Base-by-base conservation (phyloP, 768 basidiomycete genomes). In the Amanita jacksonii region DNA sequence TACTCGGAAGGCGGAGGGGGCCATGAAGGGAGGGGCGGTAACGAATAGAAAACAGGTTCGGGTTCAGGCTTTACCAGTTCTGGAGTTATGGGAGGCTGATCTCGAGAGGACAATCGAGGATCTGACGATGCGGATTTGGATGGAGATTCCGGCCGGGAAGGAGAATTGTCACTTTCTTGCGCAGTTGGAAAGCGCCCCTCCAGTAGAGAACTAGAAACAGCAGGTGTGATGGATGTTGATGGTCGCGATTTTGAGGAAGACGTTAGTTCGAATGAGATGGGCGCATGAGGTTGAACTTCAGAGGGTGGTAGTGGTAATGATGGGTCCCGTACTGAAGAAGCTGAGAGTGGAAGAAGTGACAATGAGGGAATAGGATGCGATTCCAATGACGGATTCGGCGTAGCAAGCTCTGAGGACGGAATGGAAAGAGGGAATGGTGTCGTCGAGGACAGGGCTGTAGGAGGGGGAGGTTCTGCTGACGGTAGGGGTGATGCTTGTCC, bases 1-100 rank as follows among this genome's bases (percentile, higher is more conserved):
- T 69, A 74, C 47, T 67, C 72, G 8, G 68, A 65, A 2, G 61
- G 65, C 8, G 71, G 66, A 1, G 82, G 77, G 0, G 83, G 80
- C 78, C 79, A 85, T 2, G 65, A 60, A 12, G 73, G 79, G 3
- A 61, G 56, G 0, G 63, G 61, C 1, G 57, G 56, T 3, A 60
- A 46, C 8, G 59, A 58, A 28, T 60, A 58, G 0, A 54, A 54
- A 49, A 51, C 59, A 38, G 56, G 64, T 32, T 49, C 23, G 13
- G 41, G 38, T 20, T 33, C 46, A 6, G 49, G 31, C n/a, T 44
- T 28, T 28, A 12, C 6, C 12, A 12, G 45, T 1, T 47, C 41
- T 22, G 35, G 46, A 12, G 46, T 46, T 38, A 55, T 51, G 51
- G 45, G 24, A 32, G 25, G 13, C 24, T 30, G 43, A 40, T 45